Conservation (phyloP, 106 monocot genomes). For the Dendrobium officinale region DNA sequence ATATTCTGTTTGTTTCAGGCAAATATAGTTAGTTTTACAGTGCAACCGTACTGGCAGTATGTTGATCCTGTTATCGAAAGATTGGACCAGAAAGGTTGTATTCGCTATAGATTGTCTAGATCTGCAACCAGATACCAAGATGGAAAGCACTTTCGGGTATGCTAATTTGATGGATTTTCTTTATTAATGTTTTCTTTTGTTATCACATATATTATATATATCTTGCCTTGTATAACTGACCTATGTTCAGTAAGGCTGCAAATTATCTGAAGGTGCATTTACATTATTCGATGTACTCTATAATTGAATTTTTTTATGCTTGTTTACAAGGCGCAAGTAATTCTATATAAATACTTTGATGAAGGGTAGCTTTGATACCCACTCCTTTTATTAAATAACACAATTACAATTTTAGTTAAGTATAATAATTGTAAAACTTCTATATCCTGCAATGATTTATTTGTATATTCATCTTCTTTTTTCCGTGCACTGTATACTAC, state of each 20-base stretch:
- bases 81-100: slow-evolving; percentile 84
- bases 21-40: background rate
- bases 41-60: slow-evolving; percentile 43
- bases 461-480: background rate
- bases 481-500: background rate
- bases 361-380: background rate
- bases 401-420: background rate
- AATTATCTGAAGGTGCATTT: background rate
- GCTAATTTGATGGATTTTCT: background rate
- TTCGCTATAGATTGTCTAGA: slow-evolving; percentile 86
- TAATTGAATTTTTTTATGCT: background rate
- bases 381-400: background rate
- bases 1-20: background rate
- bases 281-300: background rate
- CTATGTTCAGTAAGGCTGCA: background rate
- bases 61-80: slow-evolving; percentile 96
- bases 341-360: background rate
- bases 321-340: background rate
- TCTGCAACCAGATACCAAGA: slow-evolving; percentile 80
- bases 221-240: background rate
- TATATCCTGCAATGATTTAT: background rate
- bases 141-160: slow-evolving; percentile 97
- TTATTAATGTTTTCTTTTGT: background rate
- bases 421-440: background rate
- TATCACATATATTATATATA: background rate